Percentiles rank a stretch among this genome's conserved stretches.
Evolutionary conservation across 2,329 filamentous ascomycete species (phyloP).

Genomic region (Aspergillus jensenii): DNA sequence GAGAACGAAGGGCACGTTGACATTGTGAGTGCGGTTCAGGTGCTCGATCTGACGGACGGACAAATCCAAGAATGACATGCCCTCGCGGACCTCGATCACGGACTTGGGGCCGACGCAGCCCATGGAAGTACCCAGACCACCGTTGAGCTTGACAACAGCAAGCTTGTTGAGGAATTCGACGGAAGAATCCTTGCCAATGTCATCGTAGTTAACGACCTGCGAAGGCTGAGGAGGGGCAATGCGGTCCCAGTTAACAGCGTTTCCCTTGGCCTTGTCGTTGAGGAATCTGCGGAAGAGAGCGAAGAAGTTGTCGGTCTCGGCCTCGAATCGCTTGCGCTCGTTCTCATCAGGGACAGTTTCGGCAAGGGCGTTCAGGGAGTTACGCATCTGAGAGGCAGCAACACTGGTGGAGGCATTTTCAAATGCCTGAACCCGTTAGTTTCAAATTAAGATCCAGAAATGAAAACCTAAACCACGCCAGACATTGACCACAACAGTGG

Average conservation of each 20-base stretch:
- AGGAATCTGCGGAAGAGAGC: slow-evolving; percentile 96
- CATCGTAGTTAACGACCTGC: slow-evolving; percentile 94
- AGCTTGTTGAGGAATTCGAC: slow-evolving; percentile 96
- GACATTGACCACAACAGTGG: not conserved
- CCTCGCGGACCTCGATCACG: slow-evolving; percentile 98
- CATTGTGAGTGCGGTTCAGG: slow-evolving; percentile 95
- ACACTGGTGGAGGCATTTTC: slow-evolving; percentile 99
- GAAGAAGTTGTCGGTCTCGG: slow-evolving; percentile 99
- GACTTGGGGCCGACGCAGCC: slow-evolving; percentile 99
- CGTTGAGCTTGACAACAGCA: slow-evolving; percentile 97
- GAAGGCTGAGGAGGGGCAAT: slow-evolving; percentile 90
- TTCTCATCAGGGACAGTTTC: slow-evolving; percentile 82
- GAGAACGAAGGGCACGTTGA: slow-evolving; percentile 96
- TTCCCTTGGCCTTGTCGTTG: slow-evolving; percentile 98
- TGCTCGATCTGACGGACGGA: slow-evolving; percentile 99
- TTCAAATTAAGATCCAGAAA: not conserved
- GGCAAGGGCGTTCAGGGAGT: slow-evolving; percentile 86
- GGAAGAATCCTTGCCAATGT: slow-evolving; percentile 83
- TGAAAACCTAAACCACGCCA: not conserved
- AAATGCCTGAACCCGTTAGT: slow-evolving; percentile 68
- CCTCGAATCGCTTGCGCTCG: slow-evolving; percentile 83
- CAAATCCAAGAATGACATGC: slow-evolving; percentile 99
- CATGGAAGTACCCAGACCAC: slow-evolving; percentile 99
- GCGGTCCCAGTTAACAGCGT: slow-evolving; percentile 91
- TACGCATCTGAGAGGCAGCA: slow-evolving; percentile 98